Evolutionary conservation across 129 eudicot species (phyloP).

Genomic region (Lactuca sativa): DNA sequence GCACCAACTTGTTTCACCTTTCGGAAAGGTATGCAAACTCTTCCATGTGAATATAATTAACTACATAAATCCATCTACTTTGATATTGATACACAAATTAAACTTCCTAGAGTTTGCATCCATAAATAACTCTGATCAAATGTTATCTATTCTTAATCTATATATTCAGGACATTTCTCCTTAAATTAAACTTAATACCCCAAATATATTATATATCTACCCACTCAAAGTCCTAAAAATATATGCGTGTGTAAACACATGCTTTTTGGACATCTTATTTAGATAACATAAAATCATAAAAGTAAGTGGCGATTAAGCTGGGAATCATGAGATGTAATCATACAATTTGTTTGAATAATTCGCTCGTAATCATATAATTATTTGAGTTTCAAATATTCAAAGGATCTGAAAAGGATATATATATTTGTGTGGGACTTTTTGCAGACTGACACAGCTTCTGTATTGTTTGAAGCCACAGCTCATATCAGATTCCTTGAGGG

Average conservation of each 20-base stretch:
- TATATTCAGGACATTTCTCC: no score
- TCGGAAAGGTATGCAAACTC: conserved; percentile 73
- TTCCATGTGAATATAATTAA: not conserved
- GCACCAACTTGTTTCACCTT: conserved; percentile 93
- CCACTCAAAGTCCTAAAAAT: not conserved
- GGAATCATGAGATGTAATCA: conserved; percentile 8
- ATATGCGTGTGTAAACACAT: not conserved
- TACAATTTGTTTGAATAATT: not conserved
- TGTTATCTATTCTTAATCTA: no score
- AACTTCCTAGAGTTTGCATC: not conserved
- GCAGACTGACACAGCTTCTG: conserved; percentile 99
- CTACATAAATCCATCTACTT: not conserved
- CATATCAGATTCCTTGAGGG: conserved; percentile 90
- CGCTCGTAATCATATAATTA: not conserved
- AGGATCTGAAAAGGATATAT: conserved; percentile 11
- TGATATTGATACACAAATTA: not conserved
- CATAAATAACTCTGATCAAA: not conserved
- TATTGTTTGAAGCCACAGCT: conserved; percentile 87
- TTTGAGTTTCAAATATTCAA: conserved; percentile 1
- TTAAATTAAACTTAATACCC: no score
- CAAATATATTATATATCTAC: not conserved
- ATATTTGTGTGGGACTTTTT: conserved; percentile 47
- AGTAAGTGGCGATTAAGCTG: not conserved
- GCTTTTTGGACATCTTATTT: not conserved
- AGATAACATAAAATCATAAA: conserved; percentile 27